Evolutionary conservation across 495 filamentous ascomycete species (phyloP).

Genomic region (Mycothermus thermophilus): DNA sequence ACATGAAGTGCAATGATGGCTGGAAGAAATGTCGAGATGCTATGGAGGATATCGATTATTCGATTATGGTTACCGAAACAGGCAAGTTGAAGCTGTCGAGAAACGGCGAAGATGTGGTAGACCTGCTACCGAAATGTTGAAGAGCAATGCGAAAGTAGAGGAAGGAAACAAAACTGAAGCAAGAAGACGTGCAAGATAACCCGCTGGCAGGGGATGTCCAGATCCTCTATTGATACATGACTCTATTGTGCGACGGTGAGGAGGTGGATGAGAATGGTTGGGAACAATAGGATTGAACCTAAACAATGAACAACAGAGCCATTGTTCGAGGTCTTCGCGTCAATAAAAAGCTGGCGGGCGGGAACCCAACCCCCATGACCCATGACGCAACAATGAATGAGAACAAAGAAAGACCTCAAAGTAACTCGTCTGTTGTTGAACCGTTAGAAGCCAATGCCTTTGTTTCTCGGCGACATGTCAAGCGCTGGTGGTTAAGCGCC

Average conservation of each 20-base stretch:
- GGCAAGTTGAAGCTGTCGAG: conserved; percentile 2
- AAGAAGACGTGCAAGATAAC: conserved; percentile 6
- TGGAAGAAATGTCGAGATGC: conserved; percentile 4
- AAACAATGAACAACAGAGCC: neutral
- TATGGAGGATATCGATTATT: conserved; percentile 4
- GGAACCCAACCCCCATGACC: conserved; percentile 5
- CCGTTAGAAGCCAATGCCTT: conserved; percentile 4
- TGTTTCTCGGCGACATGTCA: neutral
- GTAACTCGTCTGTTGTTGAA: conserved; percentile 5
- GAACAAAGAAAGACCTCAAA: conserved; percentile 2
- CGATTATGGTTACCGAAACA: conserved; percentile 4
- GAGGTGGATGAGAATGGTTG: conserved; percentile 1
- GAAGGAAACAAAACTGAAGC: conserved; percentile 4
- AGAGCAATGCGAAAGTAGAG: conserved; percentile 10
- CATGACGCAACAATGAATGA: neutral
- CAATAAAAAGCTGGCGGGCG: conserved; percentile 4
- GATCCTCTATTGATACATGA: conserved; percentile 9
- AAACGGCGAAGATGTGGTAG: too few species aligned
- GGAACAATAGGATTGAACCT: conserved; percentile 19
- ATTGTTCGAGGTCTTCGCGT: neutral
- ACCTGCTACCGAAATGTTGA: conserved; percentile 8
- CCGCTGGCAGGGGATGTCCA: conserved; percentile 3
- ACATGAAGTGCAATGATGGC: conserved; percentile 7
- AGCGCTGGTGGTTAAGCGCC: conserved; percentile 8
- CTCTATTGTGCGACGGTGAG: conserved; percentile 7